These are phyloP conservation scores for Tylopilus felleus DNA, from an alignment of 768 basidiomycete species.

Conservation along the genomic window DNA sequence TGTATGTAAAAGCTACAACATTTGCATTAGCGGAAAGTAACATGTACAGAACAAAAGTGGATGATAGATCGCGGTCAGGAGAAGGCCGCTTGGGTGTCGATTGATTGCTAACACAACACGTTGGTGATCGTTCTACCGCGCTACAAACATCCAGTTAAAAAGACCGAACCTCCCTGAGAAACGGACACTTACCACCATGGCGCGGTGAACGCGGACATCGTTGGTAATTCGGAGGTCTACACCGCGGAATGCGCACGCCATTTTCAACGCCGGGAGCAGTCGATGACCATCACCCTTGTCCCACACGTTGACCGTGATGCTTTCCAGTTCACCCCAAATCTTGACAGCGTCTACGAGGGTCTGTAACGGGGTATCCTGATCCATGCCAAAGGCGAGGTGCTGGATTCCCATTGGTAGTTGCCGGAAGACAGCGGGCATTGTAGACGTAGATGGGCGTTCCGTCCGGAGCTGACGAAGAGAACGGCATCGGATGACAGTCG, in stretches of 20 bases:
- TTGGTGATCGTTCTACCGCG: constrained; percentile 15
- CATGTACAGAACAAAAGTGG: constrained; percentile 2
- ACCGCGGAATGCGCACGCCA: constrained; percentile 62
- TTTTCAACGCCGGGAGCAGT: constrained; percentile 52
- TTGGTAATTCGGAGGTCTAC: constrained; percentile 50
- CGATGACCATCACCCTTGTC: constrained; percentile 48
- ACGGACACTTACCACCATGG: constrained; percentile 43
- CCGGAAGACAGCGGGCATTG: constrained; percentile 40
- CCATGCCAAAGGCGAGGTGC: constrained; percentile 60
- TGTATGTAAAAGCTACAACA: constrained; percentile 17
- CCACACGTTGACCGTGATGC: constrained; percentile 55
- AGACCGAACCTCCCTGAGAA: constrained; percentile 9
- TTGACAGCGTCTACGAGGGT: constrained; percentile 56
- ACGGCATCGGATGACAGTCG: constrained; percentile 45
- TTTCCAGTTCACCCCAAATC: constrained; percentile 39
- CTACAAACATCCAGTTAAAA: constrained; percentile 17
- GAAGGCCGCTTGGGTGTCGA: not conserved
- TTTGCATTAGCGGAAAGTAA: constrained; percentile 7
- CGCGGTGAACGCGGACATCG: constrained; percentile 53
- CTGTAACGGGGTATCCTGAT: constrained; percentile 51
- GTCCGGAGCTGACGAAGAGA: constrained; percentile 53
- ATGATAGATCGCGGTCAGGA: not conserved
- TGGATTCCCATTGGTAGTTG: constrained; percentile 47
- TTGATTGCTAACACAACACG: constrained; percentile 17
- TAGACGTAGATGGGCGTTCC: constrained; percentile 49